phyloP scores from a whole-genome alignment of 768 basidiomycete genomes.

The Kwoniella sp. region DNA sequence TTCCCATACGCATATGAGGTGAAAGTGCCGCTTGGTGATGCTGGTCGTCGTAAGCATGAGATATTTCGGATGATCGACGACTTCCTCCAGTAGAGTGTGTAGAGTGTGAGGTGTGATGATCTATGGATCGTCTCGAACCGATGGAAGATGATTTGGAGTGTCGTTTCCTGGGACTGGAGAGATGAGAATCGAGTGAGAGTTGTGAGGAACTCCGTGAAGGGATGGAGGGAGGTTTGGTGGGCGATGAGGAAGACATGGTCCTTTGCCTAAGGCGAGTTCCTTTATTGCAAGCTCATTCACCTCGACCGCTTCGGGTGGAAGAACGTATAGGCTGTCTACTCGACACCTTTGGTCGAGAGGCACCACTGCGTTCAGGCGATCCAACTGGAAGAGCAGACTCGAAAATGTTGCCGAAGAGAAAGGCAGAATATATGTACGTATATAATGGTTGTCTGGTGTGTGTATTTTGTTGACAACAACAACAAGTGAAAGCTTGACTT shows the following conservation, averaged over 20 bases:
- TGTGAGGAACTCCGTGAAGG: conserved; percentile 17
- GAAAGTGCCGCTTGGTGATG: background rate
- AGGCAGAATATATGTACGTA: too few species aligned
- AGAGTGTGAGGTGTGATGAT: background rate
- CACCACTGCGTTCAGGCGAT: too few species aligned
- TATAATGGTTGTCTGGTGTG: too few species aligned
- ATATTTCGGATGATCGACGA: background rate
- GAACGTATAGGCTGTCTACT: background rate
- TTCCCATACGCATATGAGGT: conserved; percentile 15
- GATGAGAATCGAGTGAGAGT: conserved; percentile 17
- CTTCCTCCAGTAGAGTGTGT: background rate
- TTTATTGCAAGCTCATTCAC: background rate
- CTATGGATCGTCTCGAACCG: conserved; percentile 6
- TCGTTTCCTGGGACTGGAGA: conserved; percentile 18
- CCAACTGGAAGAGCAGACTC: too few species aligned
- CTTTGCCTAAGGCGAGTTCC: background rate
- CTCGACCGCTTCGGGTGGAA: background rate
- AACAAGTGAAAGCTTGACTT: too few species aligned
- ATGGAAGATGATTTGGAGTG: conserved; percentile 3
- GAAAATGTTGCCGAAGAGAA: too few species aligned
- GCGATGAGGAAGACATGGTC: conserved; percentile 12
- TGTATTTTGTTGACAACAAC: too few species aligned
- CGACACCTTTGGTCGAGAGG: too few species aligned
- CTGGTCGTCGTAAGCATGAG: background rate
- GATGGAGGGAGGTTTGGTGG: conserved; percentile 10